Evolutionary conservation across 2,329 filamentous ascomycete species (phyloP).

Genomic region (Verticillium nonalfalfae): DNA sequence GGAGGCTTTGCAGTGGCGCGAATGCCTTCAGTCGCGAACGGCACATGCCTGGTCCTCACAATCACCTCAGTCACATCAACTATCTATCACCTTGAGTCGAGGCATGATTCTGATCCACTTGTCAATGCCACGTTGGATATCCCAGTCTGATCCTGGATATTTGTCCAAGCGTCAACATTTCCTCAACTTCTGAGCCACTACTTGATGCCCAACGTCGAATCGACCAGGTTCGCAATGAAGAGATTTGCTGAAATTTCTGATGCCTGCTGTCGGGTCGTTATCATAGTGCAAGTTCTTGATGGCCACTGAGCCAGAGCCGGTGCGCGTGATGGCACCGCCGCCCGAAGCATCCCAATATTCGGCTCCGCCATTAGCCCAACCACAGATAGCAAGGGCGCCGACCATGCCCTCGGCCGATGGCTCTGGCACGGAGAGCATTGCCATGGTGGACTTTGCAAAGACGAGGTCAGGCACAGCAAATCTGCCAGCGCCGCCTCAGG

Average conservation of each 20-base stretch:
- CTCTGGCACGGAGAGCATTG: not conserved
- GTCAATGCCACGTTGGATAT: not conserved
- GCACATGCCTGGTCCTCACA: not conserved
- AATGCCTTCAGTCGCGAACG: not conserved
- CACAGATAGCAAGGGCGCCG: not conserved
- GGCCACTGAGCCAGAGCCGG: not conserved
- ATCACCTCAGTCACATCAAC: too few species aligned
- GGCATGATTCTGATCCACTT: not conserved
- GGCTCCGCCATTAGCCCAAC: not conserved
- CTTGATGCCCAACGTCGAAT: not conserved
- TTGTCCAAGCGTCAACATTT: not conserved
- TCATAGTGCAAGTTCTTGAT: not conserved
- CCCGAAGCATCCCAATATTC: not conserved
- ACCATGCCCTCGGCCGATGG: not conserved
- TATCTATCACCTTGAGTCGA: not conserved
- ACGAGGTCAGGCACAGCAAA: not conserved
- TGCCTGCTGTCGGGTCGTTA: not conserved
- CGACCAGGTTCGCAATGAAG: not conserved
- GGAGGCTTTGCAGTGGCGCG: not conserved
- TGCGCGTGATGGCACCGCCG: not conserved
- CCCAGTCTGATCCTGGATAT: not conserved
- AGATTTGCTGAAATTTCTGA: not conserved
- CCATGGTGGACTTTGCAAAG: not conserved
- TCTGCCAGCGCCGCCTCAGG: not conserved
- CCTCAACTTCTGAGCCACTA: not conserved